Evolutionary conservation across 2,329 filamentous ascomycete species (phyloP).

Genomic region (Huntiella moniliformis): DNA sequence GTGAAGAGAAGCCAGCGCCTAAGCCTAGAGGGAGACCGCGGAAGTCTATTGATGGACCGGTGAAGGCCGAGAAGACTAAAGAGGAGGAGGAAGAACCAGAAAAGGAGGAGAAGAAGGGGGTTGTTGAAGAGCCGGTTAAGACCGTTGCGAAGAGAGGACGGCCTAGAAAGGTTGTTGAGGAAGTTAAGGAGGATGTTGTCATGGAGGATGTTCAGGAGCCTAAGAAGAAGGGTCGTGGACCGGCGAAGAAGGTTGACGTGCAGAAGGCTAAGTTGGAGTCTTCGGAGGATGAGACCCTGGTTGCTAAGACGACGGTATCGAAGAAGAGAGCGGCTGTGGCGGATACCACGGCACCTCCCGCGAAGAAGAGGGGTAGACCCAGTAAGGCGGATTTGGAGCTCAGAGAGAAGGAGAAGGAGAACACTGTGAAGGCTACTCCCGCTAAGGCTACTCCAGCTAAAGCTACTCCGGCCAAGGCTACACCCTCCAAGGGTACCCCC

Average conservation of each 20-base stretch:
- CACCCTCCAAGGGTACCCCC: background rate
- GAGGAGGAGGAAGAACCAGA: background rate
- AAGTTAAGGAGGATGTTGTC: constrained; percentile 14
- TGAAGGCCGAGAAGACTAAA: background rate
- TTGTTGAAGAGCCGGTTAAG: constrained; percentile 13
- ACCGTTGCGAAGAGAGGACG: constrained; percentile 17
- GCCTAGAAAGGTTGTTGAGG: constrained; percentile 15
- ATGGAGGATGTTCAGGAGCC: background rate
- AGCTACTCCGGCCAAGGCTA: background rate
- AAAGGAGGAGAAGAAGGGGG: constrained; percentile 15
- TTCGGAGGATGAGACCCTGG: background rate
- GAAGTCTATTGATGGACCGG: background rate
- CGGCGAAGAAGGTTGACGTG: background rate
- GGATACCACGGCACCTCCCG: background rate
- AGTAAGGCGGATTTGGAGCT: background rate
- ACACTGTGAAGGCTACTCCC: background rate
- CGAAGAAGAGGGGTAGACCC: background rate
- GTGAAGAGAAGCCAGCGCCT: constrained; percentile 2
- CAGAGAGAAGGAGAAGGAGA: background rate
- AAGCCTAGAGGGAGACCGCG: constrained; percentile 7
- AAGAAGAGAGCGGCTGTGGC: background rate
- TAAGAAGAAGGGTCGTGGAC: too few species aligned
- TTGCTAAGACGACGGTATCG: background rate
- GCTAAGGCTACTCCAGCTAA: background rate
- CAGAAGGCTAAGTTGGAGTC: background rate